A percentile compares a stretch with the other conserved stretches of the same genome.
phyloP scores from a whole-genome alignment of 2,329 filamentous ascomycete genomes.

The Myriosclerotinia duriaeana region DNA sequence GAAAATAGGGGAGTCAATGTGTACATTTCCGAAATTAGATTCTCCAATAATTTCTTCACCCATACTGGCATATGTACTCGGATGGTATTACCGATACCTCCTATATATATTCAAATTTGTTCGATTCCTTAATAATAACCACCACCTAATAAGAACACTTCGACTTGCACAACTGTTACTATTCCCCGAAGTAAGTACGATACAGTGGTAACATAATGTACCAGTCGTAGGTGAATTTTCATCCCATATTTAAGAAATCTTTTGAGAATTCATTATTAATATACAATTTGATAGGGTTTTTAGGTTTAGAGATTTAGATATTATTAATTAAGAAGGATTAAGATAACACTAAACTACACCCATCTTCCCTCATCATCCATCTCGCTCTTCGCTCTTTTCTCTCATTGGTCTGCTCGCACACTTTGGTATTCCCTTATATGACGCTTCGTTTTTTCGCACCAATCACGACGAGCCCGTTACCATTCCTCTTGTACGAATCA shows the following conservation, averaged over 20 bases:
- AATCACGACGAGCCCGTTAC: not conserved
- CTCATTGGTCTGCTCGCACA: constrained; percentile 4
- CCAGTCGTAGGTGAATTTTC: not conserved
- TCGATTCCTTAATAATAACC: not conserved
- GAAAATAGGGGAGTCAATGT: not conserved
- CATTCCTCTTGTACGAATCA: constrained; percentile 20
- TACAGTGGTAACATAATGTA: too few relatives aligned
- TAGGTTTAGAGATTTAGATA: not conserved
- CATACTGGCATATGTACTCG: too few relatives aligned
- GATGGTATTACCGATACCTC: not conserved
- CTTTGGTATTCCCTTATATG: not conserved
- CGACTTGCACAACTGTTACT: constrained; percentile 19
- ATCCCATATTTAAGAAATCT: not conserved
- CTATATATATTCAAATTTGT: not conserved
- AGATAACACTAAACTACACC: too few relatives aligned
- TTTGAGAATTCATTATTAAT: too few relatives aligned
- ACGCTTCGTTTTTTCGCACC: constrained; percentile 19
- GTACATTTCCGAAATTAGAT: constrained; percentile 5
- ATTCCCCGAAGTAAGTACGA: not conserved
- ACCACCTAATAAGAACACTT: not conserved
- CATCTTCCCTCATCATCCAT: too few relatives aligned
- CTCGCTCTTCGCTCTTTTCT: constrained; percentile 19
- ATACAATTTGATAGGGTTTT: not conserved
- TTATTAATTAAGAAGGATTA: not conserved
- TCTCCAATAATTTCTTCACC: too few relatives aligned